Evolutionary conservation across 129 eudicot genomes (phyloP).

Genomic region (Centrapalus pauciflorus): DNA sequence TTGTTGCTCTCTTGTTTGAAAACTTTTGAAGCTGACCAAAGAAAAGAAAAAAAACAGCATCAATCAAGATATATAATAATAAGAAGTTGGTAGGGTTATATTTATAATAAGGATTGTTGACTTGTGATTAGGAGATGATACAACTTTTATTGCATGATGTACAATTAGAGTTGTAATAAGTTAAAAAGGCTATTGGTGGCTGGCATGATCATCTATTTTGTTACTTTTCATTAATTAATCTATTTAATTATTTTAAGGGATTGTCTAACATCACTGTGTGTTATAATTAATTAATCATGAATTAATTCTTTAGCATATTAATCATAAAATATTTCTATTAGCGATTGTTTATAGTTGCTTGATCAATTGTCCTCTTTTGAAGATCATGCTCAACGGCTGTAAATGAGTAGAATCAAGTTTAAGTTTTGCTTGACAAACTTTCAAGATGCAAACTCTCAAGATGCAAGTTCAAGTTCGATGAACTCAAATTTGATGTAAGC

Average conservation of each 20-base stretch:
- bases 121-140: conserved; percentile 5
- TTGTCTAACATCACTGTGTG: conserved; percentile 6
- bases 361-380: background rate
- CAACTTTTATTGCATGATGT: background rate
- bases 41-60: background rate
- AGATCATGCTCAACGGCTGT: too few species aligned
- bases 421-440: too few species aligned
- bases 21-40: conserved; percentile 12
- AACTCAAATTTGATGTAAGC: too few species aligned
- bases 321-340: conserved; percentile 1
- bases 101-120: conserved; percentile 23
- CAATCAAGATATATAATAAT: conserved; percentile 13
- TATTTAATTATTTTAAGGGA: conserved; percentile 13
- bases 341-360: conserved; percentile 6
- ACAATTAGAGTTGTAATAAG: background rate
- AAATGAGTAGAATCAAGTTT: background rate
- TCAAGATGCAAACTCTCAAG: too few species aligned
- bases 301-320: background rate
- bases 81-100: conserved; percentile 14
- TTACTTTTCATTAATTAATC: background rate
- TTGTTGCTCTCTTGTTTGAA: too few species aligned
- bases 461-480: too few species aligned
- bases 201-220: conserved; percentile 23
- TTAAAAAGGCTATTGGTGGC: conserved; percentile 18
- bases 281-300: conserved; percentile 9